Conservation (phyloP, 352 stramenopile genomes). For the Globisporangium abappressorium region DNA sequence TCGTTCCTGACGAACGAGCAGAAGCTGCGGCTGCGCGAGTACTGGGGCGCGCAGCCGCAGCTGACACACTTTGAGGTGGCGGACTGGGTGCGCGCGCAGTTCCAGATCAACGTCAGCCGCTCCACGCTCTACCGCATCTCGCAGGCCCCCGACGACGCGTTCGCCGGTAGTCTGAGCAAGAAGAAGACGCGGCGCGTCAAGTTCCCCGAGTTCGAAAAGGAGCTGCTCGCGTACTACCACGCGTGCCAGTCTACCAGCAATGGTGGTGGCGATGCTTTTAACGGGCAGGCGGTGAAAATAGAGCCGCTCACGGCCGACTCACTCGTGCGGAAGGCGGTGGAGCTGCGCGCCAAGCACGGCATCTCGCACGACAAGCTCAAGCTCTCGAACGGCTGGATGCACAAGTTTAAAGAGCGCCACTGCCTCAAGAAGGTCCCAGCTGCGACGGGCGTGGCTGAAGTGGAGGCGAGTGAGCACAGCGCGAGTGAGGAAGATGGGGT, state of each 20-base stretch:
- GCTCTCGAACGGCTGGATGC: conserved; percentile 45
- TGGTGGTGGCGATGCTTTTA: neutral
- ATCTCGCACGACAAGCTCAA: conserved; percentile 35
- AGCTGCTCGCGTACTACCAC: conserved; percentile 33
- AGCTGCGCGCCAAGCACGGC: conserved; percentile 31
- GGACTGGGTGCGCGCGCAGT: conserved; percentile 35
- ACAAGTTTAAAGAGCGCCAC: conserved; percentile 46
- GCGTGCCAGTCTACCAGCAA: conserved; percentile 3
- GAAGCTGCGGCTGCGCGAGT: conserved; percentile 35
- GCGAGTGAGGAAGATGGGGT: neutral
- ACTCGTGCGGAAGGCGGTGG: conserved; percentile 25
- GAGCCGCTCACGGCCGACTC: conserved; percentile 23
- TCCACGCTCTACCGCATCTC: conserved; percentile 50
- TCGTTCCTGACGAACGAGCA: conserved; percentile 35
- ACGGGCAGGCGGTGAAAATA: neutral
- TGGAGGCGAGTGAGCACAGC: neutral
- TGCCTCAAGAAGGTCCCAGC: neutral
- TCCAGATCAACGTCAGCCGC: conserved; percentile 31
- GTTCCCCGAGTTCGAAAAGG: conserved; percentile 36
- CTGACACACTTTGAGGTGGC: conserved; percentile 26
- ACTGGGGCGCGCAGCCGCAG: conserved; percentile 33
- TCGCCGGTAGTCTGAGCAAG: conserved; percentile 24
- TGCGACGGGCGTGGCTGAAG: neutral
- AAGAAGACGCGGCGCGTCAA: conserved; percentile 46
- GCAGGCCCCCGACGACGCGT: conserved; percentile 24